Evolutionary conservation across 108 stramenopile genomes (phyloP).

Genomic region (Nitzschia sp.): DNA sequence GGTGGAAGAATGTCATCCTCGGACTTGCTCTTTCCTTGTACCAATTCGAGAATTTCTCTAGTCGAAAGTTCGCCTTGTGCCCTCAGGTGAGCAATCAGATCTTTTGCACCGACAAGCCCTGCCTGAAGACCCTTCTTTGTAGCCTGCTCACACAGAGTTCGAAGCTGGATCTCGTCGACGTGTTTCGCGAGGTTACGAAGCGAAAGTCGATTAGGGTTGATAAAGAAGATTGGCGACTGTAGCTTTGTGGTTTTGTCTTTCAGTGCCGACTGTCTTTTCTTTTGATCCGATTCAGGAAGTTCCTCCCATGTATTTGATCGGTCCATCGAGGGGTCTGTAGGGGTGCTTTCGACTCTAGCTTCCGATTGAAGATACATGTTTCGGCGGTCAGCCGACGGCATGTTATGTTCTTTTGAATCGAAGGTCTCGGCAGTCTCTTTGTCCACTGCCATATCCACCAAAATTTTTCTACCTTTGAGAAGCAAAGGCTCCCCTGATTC

Average conservation of each 20-base stretch:
- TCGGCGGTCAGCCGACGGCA: conserved; percentile 52
- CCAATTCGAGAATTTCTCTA: conserved; percentile 65
- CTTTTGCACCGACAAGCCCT: conserved; percentile 73
- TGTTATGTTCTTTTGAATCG: conserved; percentile 51
- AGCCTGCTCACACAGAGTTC: conserved; percentile 67
- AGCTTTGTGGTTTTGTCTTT: conserved; percentile 94
- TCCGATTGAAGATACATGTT: conserved; percentile 95
- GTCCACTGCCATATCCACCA: conserved; percentile 82
- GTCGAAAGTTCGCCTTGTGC: conserved; percentile 72
- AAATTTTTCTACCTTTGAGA: conserved; percentile 63
- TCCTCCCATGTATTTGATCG: conserved; percentile 67
- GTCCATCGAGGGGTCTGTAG: conserved; percentile 39
- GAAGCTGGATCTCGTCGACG: conserved; percentile 85
- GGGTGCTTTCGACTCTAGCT: conserved; percentile 71
- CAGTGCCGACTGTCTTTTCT: conserved; percentile 88
- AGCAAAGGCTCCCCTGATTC: conserved; percentile 33
- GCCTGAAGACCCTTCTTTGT: conserved; percentile 72
- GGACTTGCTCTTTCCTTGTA: conserved; percentile 37
- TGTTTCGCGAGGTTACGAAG: conserved; percentile 92
- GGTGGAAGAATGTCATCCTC: conserved; percentile 23
- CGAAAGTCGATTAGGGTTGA: conserved; percentile 90
- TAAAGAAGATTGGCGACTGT: conserved; percentile 94
- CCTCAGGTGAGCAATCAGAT: conserved; percentile 81
- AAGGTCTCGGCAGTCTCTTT: conserved; percentile 76
- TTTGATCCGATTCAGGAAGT: conserved; percentile 83